Conservation (phyloP, 805 yeast genomes). For the Ogataea zsoltii region DNA sequence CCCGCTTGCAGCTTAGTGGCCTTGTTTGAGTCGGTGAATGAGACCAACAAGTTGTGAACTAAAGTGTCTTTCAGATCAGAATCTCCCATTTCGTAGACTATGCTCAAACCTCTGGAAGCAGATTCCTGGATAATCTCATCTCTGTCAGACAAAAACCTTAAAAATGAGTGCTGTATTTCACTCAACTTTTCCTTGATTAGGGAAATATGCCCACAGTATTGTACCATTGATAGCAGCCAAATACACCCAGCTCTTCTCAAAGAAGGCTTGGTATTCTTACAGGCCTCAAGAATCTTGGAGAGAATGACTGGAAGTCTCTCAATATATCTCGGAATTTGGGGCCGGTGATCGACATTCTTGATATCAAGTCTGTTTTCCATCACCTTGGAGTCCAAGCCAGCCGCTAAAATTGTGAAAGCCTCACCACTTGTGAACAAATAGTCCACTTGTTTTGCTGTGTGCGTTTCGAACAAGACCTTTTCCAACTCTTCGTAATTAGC, state of each 20-base stretch:
- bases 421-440: constrained; percentile 80
- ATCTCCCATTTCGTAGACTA: constrained; percentile 79
- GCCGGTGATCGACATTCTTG: constrained; percentile 31
- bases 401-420: constrained; percentile 67
- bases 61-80: constrained; percentile 65
- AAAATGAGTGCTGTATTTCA: constrained; percentile 71
- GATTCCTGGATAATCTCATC: constrained; percentile 92
- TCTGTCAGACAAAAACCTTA: constrained; percentile 74
- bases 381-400: constrained; percentile 72
- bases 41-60: constrained; percentile 67
- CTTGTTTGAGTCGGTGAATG: constrained; percentile 72
- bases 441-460: constrained; percentile 72
- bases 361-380: constrained; percentile 57
- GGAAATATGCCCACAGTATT: constrained; percentile 59
- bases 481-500: constrained; percentile 35
- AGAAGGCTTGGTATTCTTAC: constrained; percentile 69
- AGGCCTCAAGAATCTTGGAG: constrained; percentile 49
- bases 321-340: constrained; percentile 6
- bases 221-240: constrained; percentile 81
- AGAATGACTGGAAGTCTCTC: constrained; percentile 38
- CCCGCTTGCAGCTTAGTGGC: constrained; percentile 57
- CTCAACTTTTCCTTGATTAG: constrained; percentile 44
- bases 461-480: constrained; percentile 52
- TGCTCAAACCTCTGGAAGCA: constrained; percentile 84
- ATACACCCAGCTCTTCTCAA: constrained; percentile 76